Base-by-base conservation (phyloP, 345 rosid species). In the Dimocarpus longan region DNA sequence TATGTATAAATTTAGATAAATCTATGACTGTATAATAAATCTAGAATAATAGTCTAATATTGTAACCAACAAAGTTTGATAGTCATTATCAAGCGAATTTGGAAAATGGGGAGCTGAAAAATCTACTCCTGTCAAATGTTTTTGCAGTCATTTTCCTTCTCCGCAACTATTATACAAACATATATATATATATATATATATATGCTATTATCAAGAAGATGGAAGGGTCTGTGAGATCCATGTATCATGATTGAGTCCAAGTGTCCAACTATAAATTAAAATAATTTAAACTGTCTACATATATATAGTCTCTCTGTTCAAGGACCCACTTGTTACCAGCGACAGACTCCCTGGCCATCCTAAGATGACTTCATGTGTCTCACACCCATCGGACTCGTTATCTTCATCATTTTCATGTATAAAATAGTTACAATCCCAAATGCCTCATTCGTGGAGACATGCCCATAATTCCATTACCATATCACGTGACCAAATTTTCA, bases 241-340 rank as follows among this genome's bases (percentile, higher is more conserved):
- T 84, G 71, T 78, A 63, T 82, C 71, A 76, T 79, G 79, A 79
- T 81, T 84, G 81, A 66, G 43, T 67, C 54, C 56, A 48, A 68
- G 81, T 59, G 43, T 67, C 54, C 56, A 48, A 68, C 70, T 26
- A 19, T 44, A 26, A 52, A 66, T 28, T 16, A 74, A 72, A 54
- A 22, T 28, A 66, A 32, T 5, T 32, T 32, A 3, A 32, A 32
- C 37, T 32, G 37, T 32, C 37, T 26, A 26, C 4, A 32, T 19
- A 13, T 28, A 46, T 10, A 16, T 60, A 46, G 10, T 52, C 60
- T 63, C 67, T 70, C 8, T 13, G 15, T 75, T 67, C 26, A 81
- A 68, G 66, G 84, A 39, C 75, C 80, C 85, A 79, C 80, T 62
- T 46, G 59, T 57, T 69, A 28, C 73, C 50, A 37, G 37, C 48